Evolutionary conservation across 2,329 filamentous ascomycete genomes (phyloP).

Genomic region (Cladosporium oxysporum): DNA sequence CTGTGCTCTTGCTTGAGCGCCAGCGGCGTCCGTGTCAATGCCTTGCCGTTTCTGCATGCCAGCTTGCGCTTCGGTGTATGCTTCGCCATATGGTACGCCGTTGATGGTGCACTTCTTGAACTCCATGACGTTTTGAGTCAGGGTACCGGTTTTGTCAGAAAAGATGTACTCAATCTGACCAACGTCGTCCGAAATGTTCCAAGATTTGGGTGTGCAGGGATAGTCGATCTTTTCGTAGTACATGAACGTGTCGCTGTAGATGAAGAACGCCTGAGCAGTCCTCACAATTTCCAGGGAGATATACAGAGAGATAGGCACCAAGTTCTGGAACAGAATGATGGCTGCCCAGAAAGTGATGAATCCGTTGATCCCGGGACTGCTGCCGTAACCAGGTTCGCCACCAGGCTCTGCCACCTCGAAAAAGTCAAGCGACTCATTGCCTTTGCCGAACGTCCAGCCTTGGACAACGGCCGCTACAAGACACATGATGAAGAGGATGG

Average conservation of each 20-base stretch:
- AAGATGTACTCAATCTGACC: constrained; percentile 99
- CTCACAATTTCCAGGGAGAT: constrained; percentile 96
- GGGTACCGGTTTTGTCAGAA: constrained; percentile 87
- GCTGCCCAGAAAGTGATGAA: constrained; percentile 97
- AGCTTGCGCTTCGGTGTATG: constrained; percentile 94
- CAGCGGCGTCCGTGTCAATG: constrained; percentile 80
- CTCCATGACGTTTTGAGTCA: constrained; percentile 95
- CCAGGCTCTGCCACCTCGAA: constrained; percentile 89
- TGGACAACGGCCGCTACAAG: constrained; percentile 81
- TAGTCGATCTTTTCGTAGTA: constrained; percentile 95
- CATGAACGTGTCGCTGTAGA: constrained; percentile 94
- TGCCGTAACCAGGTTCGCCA: constrained; percentile 46
- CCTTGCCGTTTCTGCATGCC: constrained; percentile 93
- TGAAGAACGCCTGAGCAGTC: constrained; percentile 91
- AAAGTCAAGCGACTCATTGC: constrained; percentile 71
- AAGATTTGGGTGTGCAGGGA: constrained; percentile 93
- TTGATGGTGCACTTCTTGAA: constrained; percentile 99
- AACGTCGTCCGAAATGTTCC: constrained; percentile 98
- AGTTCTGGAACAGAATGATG: constrained; percentile 94
- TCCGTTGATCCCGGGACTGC: constrained; percentile 73
- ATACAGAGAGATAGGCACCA: constrained; percentile 97
- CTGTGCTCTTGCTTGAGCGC: constrained; percentile 68
- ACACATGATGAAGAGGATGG: constrained; percentile 87
- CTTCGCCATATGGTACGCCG: constrained; percentile 93
- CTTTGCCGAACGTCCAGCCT: constrained; percentile 76